Base-by-base conservation (phyloP, 352 stramenopile genomes). In the Phytopythium chamaehyphon region DNA sequence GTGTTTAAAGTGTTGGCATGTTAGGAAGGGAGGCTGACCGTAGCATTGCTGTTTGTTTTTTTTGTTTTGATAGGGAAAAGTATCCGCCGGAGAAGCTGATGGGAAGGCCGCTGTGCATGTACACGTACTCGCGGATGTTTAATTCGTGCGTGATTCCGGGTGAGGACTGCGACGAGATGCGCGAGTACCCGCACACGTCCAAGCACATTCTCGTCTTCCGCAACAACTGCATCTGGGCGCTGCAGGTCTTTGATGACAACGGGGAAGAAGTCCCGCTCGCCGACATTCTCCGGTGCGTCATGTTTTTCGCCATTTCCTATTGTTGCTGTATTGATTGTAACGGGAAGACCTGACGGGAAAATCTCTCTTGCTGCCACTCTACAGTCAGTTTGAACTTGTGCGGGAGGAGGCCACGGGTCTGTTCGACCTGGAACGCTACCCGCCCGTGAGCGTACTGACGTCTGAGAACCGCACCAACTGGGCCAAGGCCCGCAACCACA, bases 121-220 rank as follows among this genome's bases (percentile, higher is more conserved):
- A 86, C 62, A 95, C 91, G 69, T 98, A 96, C 69, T 95, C 90
- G 59, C 88, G 87, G 54, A 96, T 98, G 84, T 98, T 99, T 70
- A 98, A 98, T 78, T 93, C 93, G 44, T 98, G 93, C 70, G 78
- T 98, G 21, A 93, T 99, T 53, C 96, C 96, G 9, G 86, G 82
- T 19, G 83, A 95, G 55, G 81, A 95, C 31, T 91, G 78, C 44
- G 85, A 95, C 53, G 79, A 91, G 55, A 85, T 95, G 55, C 64
- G 83, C 54, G 78, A 62, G 71, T 98, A 97, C 55, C 90, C 95
- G 49, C 86, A 91, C 38, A 73, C 91, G 19, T 62, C 95, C 58
- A 93, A 86, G 54, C 93, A 98, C 77, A 95, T 97, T 56, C 69
- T 98, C 37, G 93, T 98, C 35, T 66, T 97, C 47, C 69, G 83